Percentiles rank a stretch among this genome's conserved stretches.
phyloP scores from a whole-genome alignment of 2,329 filamentous ascomycete genomes.

The Fusarium pseudoanthophilum region DNA sequence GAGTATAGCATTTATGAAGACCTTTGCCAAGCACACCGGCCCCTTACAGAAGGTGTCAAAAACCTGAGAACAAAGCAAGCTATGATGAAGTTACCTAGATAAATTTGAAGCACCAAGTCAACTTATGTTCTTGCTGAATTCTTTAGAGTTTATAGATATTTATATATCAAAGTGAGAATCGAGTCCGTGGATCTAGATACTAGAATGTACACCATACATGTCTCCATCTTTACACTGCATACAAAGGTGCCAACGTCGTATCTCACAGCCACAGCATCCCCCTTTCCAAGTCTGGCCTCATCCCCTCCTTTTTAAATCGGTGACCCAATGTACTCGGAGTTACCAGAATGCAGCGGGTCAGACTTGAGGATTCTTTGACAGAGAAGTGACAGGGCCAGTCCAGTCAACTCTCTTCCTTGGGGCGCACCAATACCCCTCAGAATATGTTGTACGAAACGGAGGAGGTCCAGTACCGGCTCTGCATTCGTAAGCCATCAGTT shows the following conservation, averaged over 20 bases:
- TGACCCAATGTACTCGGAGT: conserved; percentile 7
- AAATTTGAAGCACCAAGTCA: not conserved
- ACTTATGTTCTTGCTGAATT: not conserved
- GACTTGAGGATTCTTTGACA: not conserved
- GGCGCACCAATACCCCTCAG: not conserved
- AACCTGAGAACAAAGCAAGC: not conserved
- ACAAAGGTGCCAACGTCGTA: not conserved
- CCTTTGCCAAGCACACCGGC: not conserved
- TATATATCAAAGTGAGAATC: not conserved
- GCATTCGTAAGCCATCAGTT: not conserved
- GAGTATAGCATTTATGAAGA: not conserved
- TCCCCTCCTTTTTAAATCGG: not conserved
- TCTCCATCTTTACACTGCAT: not conserved
- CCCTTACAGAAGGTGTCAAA: not conserved
- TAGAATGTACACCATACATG: not conserved
- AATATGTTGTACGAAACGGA: not conserved
- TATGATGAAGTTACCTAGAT: not conserved
- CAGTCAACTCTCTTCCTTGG: not conserved
- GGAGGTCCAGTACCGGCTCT: not conserved
- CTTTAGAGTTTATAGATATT: not conserved
- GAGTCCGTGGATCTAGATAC: not conserved
- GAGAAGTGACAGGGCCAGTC: not conserved
- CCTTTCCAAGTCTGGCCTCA: not conserved
- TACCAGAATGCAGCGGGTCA: conserved; percentile 16
- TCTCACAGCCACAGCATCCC: not conserved